phyloP scores from a whole-genome alignment of 331 rosid species.

The Rosa hybrid region DNA sequence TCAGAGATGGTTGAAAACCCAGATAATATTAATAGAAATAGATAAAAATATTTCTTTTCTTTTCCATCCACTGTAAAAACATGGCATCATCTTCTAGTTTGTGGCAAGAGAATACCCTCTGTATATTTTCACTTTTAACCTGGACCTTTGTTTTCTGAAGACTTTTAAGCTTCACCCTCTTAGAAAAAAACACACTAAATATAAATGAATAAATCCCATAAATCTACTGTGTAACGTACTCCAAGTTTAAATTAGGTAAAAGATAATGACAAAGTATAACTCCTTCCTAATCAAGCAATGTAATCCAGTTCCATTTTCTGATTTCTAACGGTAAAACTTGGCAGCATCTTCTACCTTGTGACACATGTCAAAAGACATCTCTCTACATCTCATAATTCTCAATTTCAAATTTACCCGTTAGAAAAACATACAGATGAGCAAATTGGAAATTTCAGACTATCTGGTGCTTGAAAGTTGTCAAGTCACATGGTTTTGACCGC shows the following conservation, averaged over 20 bases:
- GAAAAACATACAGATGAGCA: not conserved
- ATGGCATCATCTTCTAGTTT: not conserved
- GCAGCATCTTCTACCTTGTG: not conserved
- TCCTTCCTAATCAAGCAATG: not conserved
- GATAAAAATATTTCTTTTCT: not conserved
- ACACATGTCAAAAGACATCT: not conserved
- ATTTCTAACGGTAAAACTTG: not conserved
- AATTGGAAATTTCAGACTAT: not conserved
- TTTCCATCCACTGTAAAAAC: not conserved
- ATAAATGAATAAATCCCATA: not conserved
- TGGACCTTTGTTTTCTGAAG: too few relatives aligned
- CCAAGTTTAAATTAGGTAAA: not conserved
- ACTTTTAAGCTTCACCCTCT: too few relatives aligned
- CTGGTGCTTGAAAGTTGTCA: not conserved
- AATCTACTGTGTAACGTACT: not conserved
- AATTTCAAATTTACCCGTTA: not conserved
- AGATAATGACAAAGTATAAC: not conserved
- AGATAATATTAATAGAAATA: not conserved
- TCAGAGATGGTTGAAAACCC: not conserved
- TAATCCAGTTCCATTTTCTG: not conserved
- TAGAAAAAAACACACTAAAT: not conserved
- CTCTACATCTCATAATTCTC: not conserved
- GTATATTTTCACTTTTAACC: not conserved
- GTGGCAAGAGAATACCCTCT: too few relatives aligned
- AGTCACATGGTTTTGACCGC: conserved; percentile 1